Conservation (phyloP, 192 early-diverging fungal genomes). For the Coemansia sp. region DNA sequence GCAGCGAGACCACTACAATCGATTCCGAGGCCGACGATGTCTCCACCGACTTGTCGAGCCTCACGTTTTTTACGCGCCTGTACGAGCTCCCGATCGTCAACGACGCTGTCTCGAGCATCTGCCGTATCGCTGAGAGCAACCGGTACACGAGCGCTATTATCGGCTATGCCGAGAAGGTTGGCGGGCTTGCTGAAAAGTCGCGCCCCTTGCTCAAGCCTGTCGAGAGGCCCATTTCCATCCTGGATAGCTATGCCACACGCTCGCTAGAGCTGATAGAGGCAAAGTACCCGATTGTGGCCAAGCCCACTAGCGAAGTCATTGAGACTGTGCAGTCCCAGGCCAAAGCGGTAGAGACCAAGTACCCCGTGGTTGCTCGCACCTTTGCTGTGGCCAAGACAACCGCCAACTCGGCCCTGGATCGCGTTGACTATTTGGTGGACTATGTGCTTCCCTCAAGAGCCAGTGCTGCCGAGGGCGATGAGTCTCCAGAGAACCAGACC, state of each 20-base stretch:
- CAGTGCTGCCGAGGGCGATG: not conserved
- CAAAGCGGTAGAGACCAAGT: constrained; percentile 38
- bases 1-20: constrained; percentile 56
- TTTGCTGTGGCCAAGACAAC: constrained; percentile 56
- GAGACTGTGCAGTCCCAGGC: constrained; percentile 51
- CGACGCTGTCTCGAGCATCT: constrained; percentile 53
- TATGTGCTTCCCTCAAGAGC: constrained; percentile 42
- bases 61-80: constrained; percentile 55
- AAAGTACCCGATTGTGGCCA: constrained; percentile 59
- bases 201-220: constrained; percentile 48
- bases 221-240: constrained; percentile 55
- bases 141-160: constrained; percentile 43
- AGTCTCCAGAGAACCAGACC: not conserved
- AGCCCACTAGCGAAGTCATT: constrained; percentile 64
- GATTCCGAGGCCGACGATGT: constrained; percentile 47
- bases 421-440: constrained; percentile 59
- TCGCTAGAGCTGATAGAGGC: constrained; percentile 64
- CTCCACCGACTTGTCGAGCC: constrained; percentile 22
- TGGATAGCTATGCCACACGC: constrained; percentile 62
- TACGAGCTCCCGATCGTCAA: constrained; percentile 57
- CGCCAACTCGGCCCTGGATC: constrained; percentile 59
- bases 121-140: constrained; percentile 53
- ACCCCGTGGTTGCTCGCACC: constrained; percentile 56
- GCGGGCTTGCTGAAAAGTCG: constrained; percentile 43
- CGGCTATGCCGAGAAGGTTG: constrained; percentile 44